Evolutionary conservation across 2,329 filamentous ascomycete genomes (phyloP).

Genomic region (Paraphaeosphaeria sporulosa): DNA sequence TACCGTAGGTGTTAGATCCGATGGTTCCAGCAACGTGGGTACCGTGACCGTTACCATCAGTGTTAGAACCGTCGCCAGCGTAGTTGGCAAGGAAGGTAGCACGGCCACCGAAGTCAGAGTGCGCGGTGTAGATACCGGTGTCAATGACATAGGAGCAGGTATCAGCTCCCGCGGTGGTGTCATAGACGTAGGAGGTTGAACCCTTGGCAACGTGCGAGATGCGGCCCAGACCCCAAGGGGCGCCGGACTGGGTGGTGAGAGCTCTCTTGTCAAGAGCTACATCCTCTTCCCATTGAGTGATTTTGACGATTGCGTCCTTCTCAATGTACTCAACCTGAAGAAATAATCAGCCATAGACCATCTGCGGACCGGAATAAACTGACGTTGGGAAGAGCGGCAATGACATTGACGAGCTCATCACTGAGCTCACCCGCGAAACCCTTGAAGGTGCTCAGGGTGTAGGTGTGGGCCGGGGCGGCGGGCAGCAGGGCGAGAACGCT

Average conservation of each 20-base stretch:
- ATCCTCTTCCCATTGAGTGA: conserved; percentile 26
- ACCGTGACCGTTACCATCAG: conserved; percentile 51
- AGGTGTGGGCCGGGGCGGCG: conserved; percentile 44
- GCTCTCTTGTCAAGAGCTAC: conserved; percentile 37
- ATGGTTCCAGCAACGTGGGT: conserved; percentile 36
- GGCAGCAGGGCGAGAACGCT: conserved; percentile 33
- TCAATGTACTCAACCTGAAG: conserved; percentile 50
- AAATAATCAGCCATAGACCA: conserved; percentile 11
- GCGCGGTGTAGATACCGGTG: conserved; percentile 66
- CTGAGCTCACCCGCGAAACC: conserved; percentile 49
- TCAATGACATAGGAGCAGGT: conserved; percentile 70
- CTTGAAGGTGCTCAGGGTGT: conserved; percentile 48
- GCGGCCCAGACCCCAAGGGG: conserved; percentile 53
- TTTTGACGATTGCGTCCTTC: conserved; percentile 48
- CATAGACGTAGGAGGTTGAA: conserved; percentile 48
- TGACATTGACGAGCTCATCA: conserved; percentile 37
- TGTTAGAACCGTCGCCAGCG: conserved; percentile 44
- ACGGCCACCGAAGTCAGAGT: conserved; percentile 55
- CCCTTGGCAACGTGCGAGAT: conserved; percentile 47
- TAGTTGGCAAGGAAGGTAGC: conserved; percentile 49
- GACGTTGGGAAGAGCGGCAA: conserved; percentile 42
- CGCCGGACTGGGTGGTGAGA: conserved; percentile 47
- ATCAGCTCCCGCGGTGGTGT: conserved; percentile 46
- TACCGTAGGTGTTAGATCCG: conserved; percentile 42
- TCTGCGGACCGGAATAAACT: conserved; percentile 7